These are phyloP conservation scores for Ceratocystis albifundus DNA, from an alignment of 2,329 filamentous ascomycete genomes.

Conservation along the genomic window DNA sequence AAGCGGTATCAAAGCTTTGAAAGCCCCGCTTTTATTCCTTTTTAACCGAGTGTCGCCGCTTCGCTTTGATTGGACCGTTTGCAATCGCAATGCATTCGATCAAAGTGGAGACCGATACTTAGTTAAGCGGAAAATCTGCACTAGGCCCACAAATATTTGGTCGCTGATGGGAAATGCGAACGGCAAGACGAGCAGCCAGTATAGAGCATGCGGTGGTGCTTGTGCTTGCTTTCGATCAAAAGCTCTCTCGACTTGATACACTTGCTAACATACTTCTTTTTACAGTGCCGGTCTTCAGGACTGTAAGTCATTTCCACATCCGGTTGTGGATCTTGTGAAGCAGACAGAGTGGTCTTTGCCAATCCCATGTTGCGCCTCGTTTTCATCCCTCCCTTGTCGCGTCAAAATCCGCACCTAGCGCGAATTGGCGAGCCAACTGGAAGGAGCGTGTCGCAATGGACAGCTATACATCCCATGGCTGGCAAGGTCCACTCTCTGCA, in stretches of 20 bases:
- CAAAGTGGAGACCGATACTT: not conserved
- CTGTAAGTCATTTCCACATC: slow-evolving; percentile 18
- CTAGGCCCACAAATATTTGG: slow-evolving; percentile 1
- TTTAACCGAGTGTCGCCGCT: slow-evolving; percentile 15
- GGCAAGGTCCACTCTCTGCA: not conserved
- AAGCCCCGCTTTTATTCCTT: not conserved
- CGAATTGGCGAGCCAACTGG: slow-evolving; percentile 4
- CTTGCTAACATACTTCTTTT: slow-evolving; percentile 16
- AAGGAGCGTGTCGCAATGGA: not conserved
- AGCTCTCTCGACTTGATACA: not conserved
- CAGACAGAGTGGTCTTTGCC: not conserved
- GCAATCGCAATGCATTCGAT: not conserved
- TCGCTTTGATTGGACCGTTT: slow-evolving; percentile 8
- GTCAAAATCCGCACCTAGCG: not conserved
- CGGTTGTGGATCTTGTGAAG: no score
- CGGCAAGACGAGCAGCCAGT: not conserved
- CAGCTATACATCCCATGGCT: not conserved
- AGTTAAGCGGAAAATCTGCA: not conserved
- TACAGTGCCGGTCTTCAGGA: slow-evolving; percentile 23
- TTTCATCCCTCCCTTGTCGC: not conserved
- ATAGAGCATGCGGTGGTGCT: not conserved
- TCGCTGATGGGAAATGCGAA: not conserved
- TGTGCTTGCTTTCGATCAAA: not conserved
- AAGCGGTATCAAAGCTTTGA: not conserved
- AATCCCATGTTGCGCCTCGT: not conserved